Percentiles rank a stretch among this genome's conserved stretches.
Conservation (phyloP, 2,329 filamentous ascomycete species). For the Penicillium sp. region DNA sequence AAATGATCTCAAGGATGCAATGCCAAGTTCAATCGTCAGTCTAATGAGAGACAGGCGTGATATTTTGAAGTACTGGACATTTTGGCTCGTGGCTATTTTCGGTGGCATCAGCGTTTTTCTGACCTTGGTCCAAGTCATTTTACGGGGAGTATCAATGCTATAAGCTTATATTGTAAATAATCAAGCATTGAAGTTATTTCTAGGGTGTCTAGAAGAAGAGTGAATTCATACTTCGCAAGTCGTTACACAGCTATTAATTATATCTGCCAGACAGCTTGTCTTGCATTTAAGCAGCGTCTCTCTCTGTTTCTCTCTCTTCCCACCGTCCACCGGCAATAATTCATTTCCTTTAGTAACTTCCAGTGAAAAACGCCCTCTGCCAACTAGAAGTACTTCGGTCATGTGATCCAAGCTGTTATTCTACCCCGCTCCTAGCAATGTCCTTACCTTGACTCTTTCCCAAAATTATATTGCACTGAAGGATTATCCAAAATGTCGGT, state of each 20-base stretch:
- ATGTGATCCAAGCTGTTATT: neutral
- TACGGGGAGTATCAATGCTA: neutral
- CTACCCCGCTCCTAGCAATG: neutral
- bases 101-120: neutral
- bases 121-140: neutral
- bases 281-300: neutral
- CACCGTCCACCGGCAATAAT: too few species aligned
- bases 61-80: neutral
- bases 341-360: neutral
- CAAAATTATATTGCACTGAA: neutral
- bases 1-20: neutral
- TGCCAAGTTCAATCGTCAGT: neutral
- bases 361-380: neutral
- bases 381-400: neutral
- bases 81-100: neutral
- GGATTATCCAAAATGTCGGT: conserved; percentile 53
- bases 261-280: neutral
- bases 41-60: neutral
- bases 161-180: too few species aligned
- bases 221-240: neutral
- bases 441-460: neutral
- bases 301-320: neutral
- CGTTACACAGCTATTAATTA: neutral
- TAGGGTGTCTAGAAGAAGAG: neutral
- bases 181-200: neutral